A percentile compares a stretch with the other conserved stretches of the same genome.
Conservation (phyloP, 108 stramenopile genomes). For the Skeletonema tropicum region DNA sequence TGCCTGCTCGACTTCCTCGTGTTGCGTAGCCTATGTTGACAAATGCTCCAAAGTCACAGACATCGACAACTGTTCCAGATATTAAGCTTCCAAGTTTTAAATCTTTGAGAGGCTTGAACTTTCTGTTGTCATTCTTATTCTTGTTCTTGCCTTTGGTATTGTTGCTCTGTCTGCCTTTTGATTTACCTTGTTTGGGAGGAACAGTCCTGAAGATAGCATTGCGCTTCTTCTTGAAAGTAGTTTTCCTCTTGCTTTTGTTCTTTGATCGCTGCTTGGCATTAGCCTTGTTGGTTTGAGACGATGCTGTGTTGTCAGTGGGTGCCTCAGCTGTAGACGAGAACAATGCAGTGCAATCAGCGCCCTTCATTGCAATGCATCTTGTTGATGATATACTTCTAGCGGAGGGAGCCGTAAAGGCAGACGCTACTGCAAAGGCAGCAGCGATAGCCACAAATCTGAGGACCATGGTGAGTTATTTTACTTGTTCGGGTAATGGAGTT, state of each 20-base stretch:
- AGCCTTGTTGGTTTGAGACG: background rate
- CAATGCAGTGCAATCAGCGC: background rate
- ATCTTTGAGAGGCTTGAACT: constrained; percentile 40
- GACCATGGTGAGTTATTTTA: background rate
- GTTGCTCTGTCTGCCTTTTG: background rate
- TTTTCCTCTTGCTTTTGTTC: constrained; percentile 1
- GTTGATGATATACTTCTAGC: background rate
- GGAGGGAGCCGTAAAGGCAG: background rate
- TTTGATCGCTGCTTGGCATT: background rate
- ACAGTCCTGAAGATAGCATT: background rate
- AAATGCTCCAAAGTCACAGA: constrained; percentile 48
- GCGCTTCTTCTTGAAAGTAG: background rate
- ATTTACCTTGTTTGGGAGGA: constrained; percentile 4
- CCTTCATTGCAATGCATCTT: background rate
- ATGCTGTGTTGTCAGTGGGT: background rate
- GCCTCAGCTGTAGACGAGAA: constrained; percentile 1
- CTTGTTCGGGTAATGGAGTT: too few species aligned
- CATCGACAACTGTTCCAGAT: constrained; percentile 36
- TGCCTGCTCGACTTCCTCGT: constrained; percentile 32
- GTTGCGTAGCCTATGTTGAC: constrained; percentile 48
- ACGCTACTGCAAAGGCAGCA: background rate
- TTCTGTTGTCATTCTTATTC: constrained; percentile 3
- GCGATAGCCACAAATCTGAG: background rate
- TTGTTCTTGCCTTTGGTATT: background rate
- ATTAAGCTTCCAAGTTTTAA: constrained; percentile 36